Conservation (phyloP, 2,329 filamentous ascomycete genomes). For the Hypoxylon sp. region DNA sequence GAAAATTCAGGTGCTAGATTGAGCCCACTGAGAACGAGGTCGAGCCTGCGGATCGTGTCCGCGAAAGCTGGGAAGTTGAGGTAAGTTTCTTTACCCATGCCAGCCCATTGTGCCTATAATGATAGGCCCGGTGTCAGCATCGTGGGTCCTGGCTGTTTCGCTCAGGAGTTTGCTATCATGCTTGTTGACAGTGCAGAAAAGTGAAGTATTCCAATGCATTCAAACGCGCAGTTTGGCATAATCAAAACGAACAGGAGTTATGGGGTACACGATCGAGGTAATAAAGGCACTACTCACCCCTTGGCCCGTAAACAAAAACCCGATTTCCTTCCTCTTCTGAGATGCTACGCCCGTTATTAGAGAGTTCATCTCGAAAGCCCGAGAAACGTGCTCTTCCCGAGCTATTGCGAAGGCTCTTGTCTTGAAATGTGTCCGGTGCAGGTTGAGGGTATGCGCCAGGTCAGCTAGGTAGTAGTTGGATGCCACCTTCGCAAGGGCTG, state of each 20-base stretch:
- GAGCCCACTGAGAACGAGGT: conserved; percentile 17
- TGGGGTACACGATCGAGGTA: not conserved
- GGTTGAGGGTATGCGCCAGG: conserved; percentile 31
- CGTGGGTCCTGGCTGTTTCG: not conserved
- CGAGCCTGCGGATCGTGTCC: conserved; percentile 25
- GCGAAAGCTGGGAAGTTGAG: not conserved
- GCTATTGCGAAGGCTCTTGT: conserved; percentile 4
- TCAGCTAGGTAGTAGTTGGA: conserved; percentile 30
- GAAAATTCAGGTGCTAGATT: not conserved
- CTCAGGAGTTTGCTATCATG: not conserved
- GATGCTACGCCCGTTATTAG: not conserved
- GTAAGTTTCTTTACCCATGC: conserved; percentile 43
- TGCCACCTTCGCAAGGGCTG: conserved; percentile 25
- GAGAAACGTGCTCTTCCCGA: conserved; percentile 1
- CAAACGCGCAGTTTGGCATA: not conserved
- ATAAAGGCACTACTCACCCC: not conserved
- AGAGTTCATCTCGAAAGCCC: not conserved
- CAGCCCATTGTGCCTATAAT: conserved; percentile 40
- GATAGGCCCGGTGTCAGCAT: not conserved
- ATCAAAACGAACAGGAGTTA: not conserved
- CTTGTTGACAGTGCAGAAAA: not conserved
- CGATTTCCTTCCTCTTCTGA: not conserved
- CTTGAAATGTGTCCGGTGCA: conserved; percentile 11
- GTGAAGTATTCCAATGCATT: not conserved
- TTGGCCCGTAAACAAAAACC: not conserved